Evolutionary conservation across 345 rosid species (phyloP).

Genomic region (Garcia nutans): DNA sequence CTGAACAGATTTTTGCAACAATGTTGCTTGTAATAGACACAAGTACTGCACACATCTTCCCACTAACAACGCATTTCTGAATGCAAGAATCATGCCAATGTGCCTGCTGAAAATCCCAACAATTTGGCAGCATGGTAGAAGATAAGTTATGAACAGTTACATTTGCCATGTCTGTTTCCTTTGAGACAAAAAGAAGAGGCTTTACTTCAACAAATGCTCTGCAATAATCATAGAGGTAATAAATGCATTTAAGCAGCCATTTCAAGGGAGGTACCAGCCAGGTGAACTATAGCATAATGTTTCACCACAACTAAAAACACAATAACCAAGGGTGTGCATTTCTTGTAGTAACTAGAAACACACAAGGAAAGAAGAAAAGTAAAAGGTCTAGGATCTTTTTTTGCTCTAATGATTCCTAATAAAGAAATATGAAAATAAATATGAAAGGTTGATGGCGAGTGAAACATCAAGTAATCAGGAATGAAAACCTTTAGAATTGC

Average conservation of each 20-base stretch:
- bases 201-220: conserved; percentile 91
- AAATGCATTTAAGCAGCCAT: not conserved
- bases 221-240: conserved; percentile 27
- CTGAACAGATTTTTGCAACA: conserved; percentile 43
- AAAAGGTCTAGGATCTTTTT: not conserved
- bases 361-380: no score
- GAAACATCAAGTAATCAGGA: not conserved
- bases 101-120: conserved; percentile 62
- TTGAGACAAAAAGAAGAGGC: conserved; percentile 63
- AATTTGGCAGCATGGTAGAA: conserved; percentile 22
- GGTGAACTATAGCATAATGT: not conserved
- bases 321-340: not conserved
- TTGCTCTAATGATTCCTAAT: not conserved
- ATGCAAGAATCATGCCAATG: conserved; percentile 80
- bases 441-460: not conserved
- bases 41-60: conserved; percentile 58
- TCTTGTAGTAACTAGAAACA: not conserved
- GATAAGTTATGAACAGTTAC: conserved; percentile 29
- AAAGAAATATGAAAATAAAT: not conserved
- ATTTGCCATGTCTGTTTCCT: conserved; percentile 38
- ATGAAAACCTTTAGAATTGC: not conserved
- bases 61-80: conserved; percentile 61
- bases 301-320: not conserved
- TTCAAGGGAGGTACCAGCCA: conserved; percentile 2
- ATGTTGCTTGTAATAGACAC: conserved; percentile 54